Conservation (phyloP, 1,284 basidiomycete species). For the Spongispora temasekensis region DNA sequence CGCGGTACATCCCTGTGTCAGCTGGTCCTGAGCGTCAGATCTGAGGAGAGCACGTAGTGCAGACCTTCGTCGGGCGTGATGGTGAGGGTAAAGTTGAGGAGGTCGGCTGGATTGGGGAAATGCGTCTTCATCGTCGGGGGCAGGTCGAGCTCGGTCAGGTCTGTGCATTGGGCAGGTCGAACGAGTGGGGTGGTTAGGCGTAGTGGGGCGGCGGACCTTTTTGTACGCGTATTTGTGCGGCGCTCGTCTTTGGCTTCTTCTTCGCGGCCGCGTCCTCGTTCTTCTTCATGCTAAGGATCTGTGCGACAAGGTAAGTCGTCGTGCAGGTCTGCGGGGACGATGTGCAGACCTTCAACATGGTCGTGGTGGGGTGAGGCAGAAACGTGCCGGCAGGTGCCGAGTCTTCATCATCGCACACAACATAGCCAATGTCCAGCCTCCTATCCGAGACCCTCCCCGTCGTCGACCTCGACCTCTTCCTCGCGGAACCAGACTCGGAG, state of each 20-base stretch:
- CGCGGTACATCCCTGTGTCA: conserved; percentile 92
- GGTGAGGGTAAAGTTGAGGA: conserved; percentile 94
- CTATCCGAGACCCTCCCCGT: conserved; percentile 54
- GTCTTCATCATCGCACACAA: too few relatives aligned
- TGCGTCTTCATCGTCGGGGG: conserved; percentile 95
- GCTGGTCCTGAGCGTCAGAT: conserved; percentile 10
- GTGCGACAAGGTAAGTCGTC: conserved; percentile 12
- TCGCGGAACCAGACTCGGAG: conserved; percentile 49
- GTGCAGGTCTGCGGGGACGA: neutral
- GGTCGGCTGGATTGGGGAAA: conserved; percentile 89
- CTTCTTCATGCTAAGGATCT: conserved; percentile 99
- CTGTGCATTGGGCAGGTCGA: conserved; percentile 45
- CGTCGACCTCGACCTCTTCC: conserved; percentile 78
- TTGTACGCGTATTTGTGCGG: conserved; percentile 97
- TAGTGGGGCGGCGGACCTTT: conserved; percentile 89
- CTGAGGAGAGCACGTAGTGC: conserved; percentile 16
- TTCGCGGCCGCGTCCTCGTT: conserved; percentile 91
- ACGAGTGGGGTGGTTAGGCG: neutral
- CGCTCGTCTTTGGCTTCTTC: conserved; percentile 96
- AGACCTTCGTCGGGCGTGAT: conserved; percentile 97
- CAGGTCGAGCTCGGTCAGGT: conserved; percentile 95
- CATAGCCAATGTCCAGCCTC: conserved; percentile 15
- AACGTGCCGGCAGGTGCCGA: conserved; percentile 32
- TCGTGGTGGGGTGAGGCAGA: conserved; percentile 26
- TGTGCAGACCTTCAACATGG: conserved; percentile 48